Percentiles rank a stretch among this genome's conserved stretches.
Conservation (phyloP, 2,329 filamentous ascomycete genomes). For the Aspergillus hortae region DNA sequence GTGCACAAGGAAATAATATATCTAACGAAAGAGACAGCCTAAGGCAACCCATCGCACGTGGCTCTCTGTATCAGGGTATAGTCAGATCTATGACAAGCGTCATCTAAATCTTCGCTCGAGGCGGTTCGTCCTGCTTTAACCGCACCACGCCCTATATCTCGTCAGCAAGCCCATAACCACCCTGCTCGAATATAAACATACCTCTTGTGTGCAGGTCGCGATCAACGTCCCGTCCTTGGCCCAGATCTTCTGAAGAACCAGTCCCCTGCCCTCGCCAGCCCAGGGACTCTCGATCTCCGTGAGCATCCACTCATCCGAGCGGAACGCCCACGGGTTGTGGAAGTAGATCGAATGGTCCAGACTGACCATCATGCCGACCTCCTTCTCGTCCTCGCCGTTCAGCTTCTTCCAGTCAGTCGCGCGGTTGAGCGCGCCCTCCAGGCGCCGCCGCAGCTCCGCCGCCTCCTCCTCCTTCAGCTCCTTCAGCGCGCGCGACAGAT, state of each 20-base stretch:
- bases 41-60: background rate
- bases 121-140: conserved; percentile 41
- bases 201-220: conserved; percentile 51
- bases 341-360: conserved; percentile 52
- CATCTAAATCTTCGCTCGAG: conserved; percentile 28
- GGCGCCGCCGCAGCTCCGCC: conserved; percentile 33
- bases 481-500: conserved; percentile 37
- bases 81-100: background rate
- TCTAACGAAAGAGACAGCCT: background rate
- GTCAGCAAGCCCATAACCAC: conserved; percentile 6
- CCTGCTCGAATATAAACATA: conserved; percentile 22
- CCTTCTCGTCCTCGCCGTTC: conserved; percentile 24
- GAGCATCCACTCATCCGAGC: conserved; percentile 51
- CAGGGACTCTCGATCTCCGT: conserved; percentile 50
- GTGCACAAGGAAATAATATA: background rate
- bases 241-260: conserved; percentile 50
- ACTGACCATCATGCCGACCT: conserved; percentile 51
- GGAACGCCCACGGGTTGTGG: conserved; percentile 46
- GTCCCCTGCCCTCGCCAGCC: conserved; percentile 48
- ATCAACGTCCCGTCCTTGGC: conserved; percentile 46
- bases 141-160: conserved; percentile 42
- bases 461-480: conserved; percentile 43
- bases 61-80: background rate
- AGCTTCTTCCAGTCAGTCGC: conserved; percentile 19
- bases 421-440: conserved; percentile 32